Percentiles rank a stretch among this genome's conserved stretches.
These are phyloP conservation scores for Avicennia marina DNA, from an alignment of 257 asterid genomes.

Conservation along the genomic window DNA sequence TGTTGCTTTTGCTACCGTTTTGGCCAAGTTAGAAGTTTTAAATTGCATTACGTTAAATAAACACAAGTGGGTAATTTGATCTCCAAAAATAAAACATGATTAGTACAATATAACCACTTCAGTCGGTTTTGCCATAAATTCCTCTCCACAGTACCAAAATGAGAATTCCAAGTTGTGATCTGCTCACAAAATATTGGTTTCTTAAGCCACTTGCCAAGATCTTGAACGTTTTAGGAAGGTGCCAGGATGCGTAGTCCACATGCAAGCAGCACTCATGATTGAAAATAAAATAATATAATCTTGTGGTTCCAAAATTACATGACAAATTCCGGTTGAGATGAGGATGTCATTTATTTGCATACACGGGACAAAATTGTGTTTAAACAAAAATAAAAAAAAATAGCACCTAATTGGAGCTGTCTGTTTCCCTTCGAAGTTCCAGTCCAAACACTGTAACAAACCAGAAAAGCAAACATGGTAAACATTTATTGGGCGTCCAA, in stretches of 20 bases:
- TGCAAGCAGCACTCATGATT: neutral
- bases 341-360: slow-evolving; percentile 13
- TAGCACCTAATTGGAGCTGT: neutral
- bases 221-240: no score
- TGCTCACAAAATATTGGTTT: no score
- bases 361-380: neutral
- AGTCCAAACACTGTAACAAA: neutral
- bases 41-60: no score
- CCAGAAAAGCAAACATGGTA: neutral
- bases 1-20: no score
- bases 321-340: neutral
- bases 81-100: no score
- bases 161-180: no score
- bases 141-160: no score
- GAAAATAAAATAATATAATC: neutral
- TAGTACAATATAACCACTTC: no score
- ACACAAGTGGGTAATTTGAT: no score
- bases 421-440: slow-evolving; percentile 4
- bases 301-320: neutral
- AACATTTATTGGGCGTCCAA: slow-evolving; percentile 27
- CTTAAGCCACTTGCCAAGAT: no score
- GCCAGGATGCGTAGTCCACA: neutral
- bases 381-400: neutral
- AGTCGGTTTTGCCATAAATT: no score
- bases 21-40: no score